Evolutionary conservation across 2,329 filamentous ascomycete species (phyloP), one percentile per base, ranked within the genome.

Genomic region (Pseudogymnoascus sp.): DNA sequence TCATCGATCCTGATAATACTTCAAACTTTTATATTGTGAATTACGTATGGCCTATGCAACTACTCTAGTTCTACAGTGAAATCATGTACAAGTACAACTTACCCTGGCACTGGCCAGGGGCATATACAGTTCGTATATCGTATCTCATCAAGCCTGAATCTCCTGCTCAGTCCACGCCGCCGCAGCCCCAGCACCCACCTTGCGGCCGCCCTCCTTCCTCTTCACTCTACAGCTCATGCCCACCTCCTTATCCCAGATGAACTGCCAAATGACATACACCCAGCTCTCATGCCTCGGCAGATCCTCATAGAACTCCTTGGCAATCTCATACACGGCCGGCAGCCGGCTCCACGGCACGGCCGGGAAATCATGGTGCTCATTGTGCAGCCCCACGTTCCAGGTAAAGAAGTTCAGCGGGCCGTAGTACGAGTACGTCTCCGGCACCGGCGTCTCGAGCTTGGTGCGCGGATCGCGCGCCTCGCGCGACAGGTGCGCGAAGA

Each of bases 341-440:
- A 99, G 82, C 33, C 89, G 82, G 8, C 92, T 97, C 94, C 94
- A 99, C 0, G 94, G 93, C 55, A 99, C 85, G 58, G 94, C 94
- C 9, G 94, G 94, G 78, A 99, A 99, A 76, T 99, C 94, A 75
- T 99, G 94, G 77, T 99, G 94, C 80, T 99, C 94, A 74, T 99
- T 99, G 80, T 99, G 94, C 71, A 97, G 79, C 61, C 94, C 94
- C 52, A 99, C 94, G 70, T 99, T 99, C 81, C 97, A 99, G 0
- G 92, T 96, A 59, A 99, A 77, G 70, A 92, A 77, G 78, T 99
- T 99, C 67, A 97, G 83, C 0, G 89, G 85, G 0, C 94, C 94
- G 74, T 99, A 99, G 82, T 99, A 99, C 58, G 89, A 93, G 78
- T 91, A 99, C 1, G 94, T 99, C 80, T 99, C 94, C 2, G 94